These are phyloP conservation scores for Phialophora chinensis DNA, from an alignment of 2,329 filamentous ascomycete species.

Conservation along the genomic window DNA sequence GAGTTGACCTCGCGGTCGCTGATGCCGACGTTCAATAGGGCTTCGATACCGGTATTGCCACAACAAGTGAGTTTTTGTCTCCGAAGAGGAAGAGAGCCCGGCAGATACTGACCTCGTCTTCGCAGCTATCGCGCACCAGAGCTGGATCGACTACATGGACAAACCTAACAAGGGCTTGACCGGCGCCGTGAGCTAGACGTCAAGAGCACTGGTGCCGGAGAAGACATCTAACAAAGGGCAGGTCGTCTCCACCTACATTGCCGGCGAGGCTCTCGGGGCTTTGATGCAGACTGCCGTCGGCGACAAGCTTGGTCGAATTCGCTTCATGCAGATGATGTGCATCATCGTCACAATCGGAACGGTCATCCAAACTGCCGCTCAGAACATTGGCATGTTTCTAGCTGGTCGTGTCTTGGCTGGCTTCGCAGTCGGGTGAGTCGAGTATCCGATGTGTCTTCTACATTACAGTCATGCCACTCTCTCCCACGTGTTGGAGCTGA, in stretches of 20 bases:
- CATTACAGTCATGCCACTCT: slow-evolving; percentile 68
- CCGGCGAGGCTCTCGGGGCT: slow-evolving; percentile 63
- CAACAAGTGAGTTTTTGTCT: slow-evolving; percentile 51
- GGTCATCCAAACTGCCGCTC: slow-evolving; percentile 66
- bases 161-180: slow-evolving; percentile 62
- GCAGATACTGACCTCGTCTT: slow-evolving; percentile 39
- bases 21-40: slow-evolving; percentile 48
- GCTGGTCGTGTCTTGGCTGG: slow-evolving; percentile 76
- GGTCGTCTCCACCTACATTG: slow-evolving; percentile 65
- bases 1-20: background rate
- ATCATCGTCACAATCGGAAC: slow-evolving; percentile 72
- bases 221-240: slow-evolving; percentile 35
- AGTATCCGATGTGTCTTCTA: slow-evolving; percentile 56
- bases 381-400: slow-evolving; percentile 66
- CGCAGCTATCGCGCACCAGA: slow-evolving; percentile 61
- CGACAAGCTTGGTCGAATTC: slow-evolving; percentile 60
- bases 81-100: slow-evolving; percentile 34
- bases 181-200: slow-evolving; percentile 52
- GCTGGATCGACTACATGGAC: slow-evolving; percentile 65
- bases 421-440: slow-evolving; percentile 79
- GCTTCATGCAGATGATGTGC: slow-evolving; percentile 64
- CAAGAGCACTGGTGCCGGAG: background rate
- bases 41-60: slow-evolving; percentile 66
- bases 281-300: slow-evolving; percentile 60
- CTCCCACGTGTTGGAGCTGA: background rate